Evolutionary conservation across 2,329 filamentous ascomycete genomes (phyloP), one percentile per base, ranked within the genome.

Genomic region (Alternaria ventricosa): DNA sequence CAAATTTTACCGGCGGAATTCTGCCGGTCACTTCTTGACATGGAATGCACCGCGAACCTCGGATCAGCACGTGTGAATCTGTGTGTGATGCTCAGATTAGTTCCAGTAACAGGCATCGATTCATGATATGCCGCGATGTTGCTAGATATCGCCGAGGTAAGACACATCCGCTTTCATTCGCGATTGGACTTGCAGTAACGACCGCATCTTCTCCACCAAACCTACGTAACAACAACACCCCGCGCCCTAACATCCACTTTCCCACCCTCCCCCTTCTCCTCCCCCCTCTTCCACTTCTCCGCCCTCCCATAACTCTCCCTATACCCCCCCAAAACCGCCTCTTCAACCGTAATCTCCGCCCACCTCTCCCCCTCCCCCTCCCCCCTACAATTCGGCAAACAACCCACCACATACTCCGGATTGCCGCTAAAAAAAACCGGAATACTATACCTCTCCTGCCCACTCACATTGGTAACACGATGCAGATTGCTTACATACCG

Each of bases 381-480:
- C 25, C 73, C 71, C 13, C 73, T 73, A 63, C 81, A 84, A 53
- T 81, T 82, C 1, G 82, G 82, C 58, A 84, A 64, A 61, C 82
- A 83, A 60, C 79, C 69, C 50, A 83, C 80, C 8, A 81, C 61
- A 60, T 80, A 83, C 55, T 83, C 81, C 1, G 81, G 81, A 49
- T 84, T 83, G 1, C 81, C 80, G n/a, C 73, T 78, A 61, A 80
- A 83, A 66, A 83, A 83, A 58, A 83, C 81, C 0, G 80, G 80
- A 54, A 82, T 81, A 1, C 75, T 79, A 61, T 83, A 82, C 8
- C 81, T 69, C 62, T 83, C 80, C 9, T 64, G 46, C 0, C 77
- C 78, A 11, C 78, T 78, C 51, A 76, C 74, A 66, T 83, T 83
- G 55, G 83, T 82, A 0, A 83, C 81, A 0, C 81, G 77, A 61